phyloP scores from a whole-genome alignment of 164 flowering plant genomes.

The Paratinospora sagittata region DNA sequence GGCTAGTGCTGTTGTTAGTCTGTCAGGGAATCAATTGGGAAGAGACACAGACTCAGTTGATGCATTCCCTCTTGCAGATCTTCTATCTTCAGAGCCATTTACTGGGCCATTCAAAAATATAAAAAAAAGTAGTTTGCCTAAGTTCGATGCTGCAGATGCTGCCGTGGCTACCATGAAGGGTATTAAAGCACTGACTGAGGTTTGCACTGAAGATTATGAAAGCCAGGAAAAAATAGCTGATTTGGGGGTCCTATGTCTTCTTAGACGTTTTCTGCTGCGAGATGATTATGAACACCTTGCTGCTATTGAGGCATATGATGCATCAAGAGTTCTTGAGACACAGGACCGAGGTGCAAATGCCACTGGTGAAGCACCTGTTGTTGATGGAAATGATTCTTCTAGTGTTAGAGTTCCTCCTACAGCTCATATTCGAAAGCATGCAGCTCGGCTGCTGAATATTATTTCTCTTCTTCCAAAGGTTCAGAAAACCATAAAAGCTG shows the following conservation, averaged over 20 bases:
- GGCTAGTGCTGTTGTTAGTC: constrained; percentile 69
- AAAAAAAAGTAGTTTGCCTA: constrained; percentile 51
- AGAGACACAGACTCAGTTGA: constrained; percentile 34
- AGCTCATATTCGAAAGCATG: constrained; percentile 90
- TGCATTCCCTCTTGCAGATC: constrained; percentile 55
- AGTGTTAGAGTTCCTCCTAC: constrained; percentile 82
- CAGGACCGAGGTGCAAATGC: constrained; percentile 37
- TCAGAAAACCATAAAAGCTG: constrained; percentile 49
- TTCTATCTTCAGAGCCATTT: constrained; percentile 84
- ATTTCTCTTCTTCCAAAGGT: constrained; percentile 81
- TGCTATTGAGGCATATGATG: constrained; percentile 94
- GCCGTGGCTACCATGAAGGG: constrained; percentile 88
- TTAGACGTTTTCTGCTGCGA: constrained; percentile 64
- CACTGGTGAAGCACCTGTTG: constrained; percentile 34
- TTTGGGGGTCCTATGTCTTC: constrained; percentile 71
- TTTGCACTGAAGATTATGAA: constrained; percentile 58
- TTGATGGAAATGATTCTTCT: constrained; percentile 45
- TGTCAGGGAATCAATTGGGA: constrained; percentile 53
- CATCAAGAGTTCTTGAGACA: constrained; percentile 62
- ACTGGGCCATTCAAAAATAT: constrained; percentile 44
- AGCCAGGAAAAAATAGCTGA: constrained; percentile 56
- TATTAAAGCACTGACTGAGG: constrained; percentile 71
- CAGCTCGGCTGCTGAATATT: constrained; percentile 72
- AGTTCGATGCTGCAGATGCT: constrained; percentile 79
- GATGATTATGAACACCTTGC: constrained; percentile 96